Conservation (phyloP, 2,329 filamentous ascomycete genomes). For the Elsinoe fawcettii region DNA sequence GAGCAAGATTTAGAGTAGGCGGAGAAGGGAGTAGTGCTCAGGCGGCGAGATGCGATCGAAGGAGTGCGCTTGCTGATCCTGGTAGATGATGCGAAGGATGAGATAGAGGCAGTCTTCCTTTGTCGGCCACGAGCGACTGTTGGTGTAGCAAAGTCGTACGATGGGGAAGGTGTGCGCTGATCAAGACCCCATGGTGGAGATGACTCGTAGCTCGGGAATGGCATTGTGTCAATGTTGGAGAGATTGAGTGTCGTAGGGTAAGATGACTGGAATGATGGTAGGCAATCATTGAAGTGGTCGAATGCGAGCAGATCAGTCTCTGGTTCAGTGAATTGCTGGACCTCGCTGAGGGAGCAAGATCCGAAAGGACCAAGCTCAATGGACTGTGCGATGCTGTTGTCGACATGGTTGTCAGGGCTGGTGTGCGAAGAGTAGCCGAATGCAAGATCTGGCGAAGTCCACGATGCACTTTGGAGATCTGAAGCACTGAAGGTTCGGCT, state of each 20-base stretch:
- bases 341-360: slow-evolving; percentile 13
- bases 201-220: slow-evolving; percentile 1
- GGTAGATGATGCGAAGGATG: slow-evolving; percentile 9
- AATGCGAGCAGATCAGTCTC: slow-evolving; percentile 5
- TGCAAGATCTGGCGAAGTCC: slow-evolving; percentile 7
- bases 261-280: slow-evolving; percentile 5
- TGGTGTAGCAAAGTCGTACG: slow-evolving; percentile 10
- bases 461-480: slow-evolving; percentile 9
- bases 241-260: background rate
- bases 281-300: slow-evolving; percentile 11
- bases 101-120: slow-evolving; percentile 11
- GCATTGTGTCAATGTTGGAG: slow-evolving; percentile 7
- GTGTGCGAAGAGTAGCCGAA: background rate
- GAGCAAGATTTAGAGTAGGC: slow-evolving; percentile 41
- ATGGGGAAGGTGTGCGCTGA: background rate
- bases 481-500: slow-evolving; percentile 5
- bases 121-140: background rate
- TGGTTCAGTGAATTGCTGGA: slow-evolving; percentile 15
- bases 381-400: slow-evolving; percentile 10
- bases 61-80: slow-evolving; percentile 14
- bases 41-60: slow-evolving; percentile 3
- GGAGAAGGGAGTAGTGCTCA: slow-evolving; percentile 30
- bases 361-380: slow-evolving; percentile 14
- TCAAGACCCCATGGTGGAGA: slow-evolving; percentile 14
- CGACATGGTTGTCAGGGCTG: slow-evolving; percentile 1